phyloP scores from a whole-genome alignment of 257 asterid genomes.

The Primulina eburnea region DNA sequence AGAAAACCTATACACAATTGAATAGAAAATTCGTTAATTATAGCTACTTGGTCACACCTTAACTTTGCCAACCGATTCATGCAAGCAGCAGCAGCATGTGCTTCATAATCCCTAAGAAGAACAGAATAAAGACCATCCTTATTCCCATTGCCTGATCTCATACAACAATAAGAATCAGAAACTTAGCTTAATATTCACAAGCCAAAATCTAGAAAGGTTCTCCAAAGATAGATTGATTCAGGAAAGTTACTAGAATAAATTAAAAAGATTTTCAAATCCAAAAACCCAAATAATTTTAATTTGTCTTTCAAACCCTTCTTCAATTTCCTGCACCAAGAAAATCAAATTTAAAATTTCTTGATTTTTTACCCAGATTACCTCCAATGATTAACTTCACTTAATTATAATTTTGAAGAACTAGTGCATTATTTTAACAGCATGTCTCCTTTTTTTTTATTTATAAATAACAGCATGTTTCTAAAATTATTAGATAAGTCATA shows the following conservation, averaged over 20 bases:
- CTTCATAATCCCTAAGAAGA: constrained; percentile 84
- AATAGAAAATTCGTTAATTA: constrained; percentile 15
- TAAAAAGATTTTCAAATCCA: not conserved
- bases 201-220: not conserved
- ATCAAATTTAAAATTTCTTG: too few species aligned
- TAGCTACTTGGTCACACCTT: constrained; percentile 45
- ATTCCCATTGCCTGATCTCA: constrained; percentile 80
- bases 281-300: not conserved
- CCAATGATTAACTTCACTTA: not conserved
- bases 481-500: not conserved
- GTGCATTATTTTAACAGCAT: not conserved
- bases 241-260: too few species aligned
- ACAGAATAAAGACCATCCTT: constrained; percentile 93
- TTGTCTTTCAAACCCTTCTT: not conserved
- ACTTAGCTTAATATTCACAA: not conserved
- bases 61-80: constrained; percentile 97
- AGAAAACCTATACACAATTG: constrained; percentile 4
- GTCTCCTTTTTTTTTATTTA: not conserved
- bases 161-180: constrained; percentile 22
- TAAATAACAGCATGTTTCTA: not conserved
- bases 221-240: not conserved
- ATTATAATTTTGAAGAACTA: not conserved
- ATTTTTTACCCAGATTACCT: not conserved
- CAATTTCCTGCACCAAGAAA: not conserved
- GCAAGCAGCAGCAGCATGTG: constrained; percentile 89